phyloP scores from a whole-genome alignment of 2,329 filamentous ascomycete genomes.

The Myrmaecium sp. region DNA sequence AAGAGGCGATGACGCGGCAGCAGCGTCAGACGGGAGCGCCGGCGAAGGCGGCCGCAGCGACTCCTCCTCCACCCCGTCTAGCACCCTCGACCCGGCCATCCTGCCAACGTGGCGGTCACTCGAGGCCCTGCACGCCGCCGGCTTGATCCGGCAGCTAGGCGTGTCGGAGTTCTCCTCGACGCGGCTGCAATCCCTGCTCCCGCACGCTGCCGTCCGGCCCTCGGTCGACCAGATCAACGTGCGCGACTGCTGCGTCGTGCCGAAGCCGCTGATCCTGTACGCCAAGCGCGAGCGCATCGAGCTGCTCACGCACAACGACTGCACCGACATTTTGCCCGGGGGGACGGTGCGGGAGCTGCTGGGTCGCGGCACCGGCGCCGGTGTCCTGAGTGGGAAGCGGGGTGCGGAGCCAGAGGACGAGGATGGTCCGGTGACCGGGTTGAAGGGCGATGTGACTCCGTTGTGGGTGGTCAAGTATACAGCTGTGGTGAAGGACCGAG shows the following conservation, averaged over 20 bases:
- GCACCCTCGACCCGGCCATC: slow-evolving; percentile 36
- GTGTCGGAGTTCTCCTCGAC: slow-evolving; percentile 83
- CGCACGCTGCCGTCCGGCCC: slow-evolving; percentile 53
- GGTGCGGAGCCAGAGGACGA: slow-evolving; percentile 34
- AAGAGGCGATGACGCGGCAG: slow-evolving; percentile 4
- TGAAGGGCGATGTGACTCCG: slow-evolving; percentile 64
- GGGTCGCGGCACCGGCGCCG: slow-evolving; percentile 56
- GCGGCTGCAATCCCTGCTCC: slow-evolving; percentile 61
- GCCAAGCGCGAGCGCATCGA: slow-evolving; percentile 76
- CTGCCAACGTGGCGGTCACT: slow-evolving; percentile 52
- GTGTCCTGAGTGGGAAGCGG: slow-evolving; percentile 50
- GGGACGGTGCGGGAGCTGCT: slow-evolving; percentile 76
- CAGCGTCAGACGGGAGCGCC: slow-evolving; percentile 6
- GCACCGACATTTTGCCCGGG: slow-evolving; percentile 72
- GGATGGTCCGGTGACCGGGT: slow-evolving; percentile 35
- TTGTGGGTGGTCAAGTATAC: slow-evolving; percentile 98
- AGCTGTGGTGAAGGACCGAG: slow-evolving; percentile 80
- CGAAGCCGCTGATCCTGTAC: slow-evolving; percentile 66
- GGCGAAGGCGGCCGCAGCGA: slow-evolving; percentile 8
- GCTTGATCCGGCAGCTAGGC: slow-evolving; percentile 59
- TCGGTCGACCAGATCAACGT: slow-evolving; percentile 92
- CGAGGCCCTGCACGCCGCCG: slow-evolving; percentile 55
- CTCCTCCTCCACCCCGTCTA: slow-evolving; percentile 3
- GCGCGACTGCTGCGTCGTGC: slow-evolving; percentile 88
- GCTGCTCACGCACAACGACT: slow-evolving; percentile 84